Conservation (phyloP, 1,284 basidiomycete species). For the Uromyces viciae-fabae region DNA sequence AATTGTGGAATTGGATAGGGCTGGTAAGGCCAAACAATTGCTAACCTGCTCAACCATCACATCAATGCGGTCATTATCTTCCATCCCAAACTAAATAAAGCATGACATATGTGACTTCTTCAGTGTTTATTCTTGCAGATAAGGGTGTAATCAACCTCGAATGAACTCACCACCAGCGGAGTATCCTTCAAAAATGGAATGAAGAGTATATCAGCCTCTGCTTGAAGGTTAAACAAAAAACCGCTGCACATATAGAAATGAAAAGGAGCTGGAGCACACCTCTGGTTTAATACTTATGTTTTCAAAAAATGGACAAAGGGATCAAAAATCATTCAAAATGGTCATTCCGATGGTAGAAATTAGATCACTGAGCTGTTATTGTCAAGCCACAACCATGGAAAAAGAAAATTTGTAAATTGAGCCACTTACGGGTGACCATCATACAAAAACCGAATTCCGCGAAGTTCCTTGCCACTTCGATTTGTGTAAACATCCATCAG, state of each 20-base stretch:
- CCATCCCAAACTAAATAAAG: slow-evolving; percentile 30
- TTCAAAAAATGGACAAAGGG: background rate
- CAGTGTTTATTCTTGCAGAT: background rate
- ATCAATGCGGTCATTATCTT: slow-evolving; percentile 37
- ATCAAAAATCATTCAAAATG: background rate
- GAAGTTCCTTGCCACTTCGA: slow-evolving; percentile 60
- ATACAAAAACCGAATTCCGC: slow-evolving; percentile 38
- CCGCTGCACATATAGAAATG: background rate
- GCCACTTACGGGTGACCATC: slow-evolving; percentile 40
- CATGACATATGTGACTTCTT: background rate
- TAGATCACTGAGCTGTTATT: background rate
- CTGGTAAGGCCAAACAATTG: background rate
- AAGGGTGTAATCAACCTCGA: background rate
- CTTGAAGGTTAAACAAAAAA: too few species aligned
- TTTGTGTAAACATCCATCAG: slow-evolving; percentile 86
- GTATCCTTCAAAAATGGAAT: slow-evolving; percentile 21
- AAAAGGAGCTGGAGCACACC: slow-evolving; percentile 8
- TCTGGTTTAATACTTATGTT: slow-evolving; percentile 35
- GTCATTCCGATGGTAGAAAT: background rate
- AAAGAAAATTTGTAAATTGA: too few species aligned
- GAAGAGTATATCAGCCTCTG: background rate
- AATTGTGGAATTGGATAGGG: too few species aligned
- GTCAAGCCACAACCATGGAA: too few species aligned
- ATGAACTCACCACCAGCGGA: slow-evolving; percentile 29
- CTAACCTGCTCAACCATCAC: slow-evolving; percentile 44